These are phyloP conservation scores for Tieghemiomyces parasiticus DNA, from an alignment of 192 early-diverging fungal genomes.

Conservation along the genomic window DNA sequence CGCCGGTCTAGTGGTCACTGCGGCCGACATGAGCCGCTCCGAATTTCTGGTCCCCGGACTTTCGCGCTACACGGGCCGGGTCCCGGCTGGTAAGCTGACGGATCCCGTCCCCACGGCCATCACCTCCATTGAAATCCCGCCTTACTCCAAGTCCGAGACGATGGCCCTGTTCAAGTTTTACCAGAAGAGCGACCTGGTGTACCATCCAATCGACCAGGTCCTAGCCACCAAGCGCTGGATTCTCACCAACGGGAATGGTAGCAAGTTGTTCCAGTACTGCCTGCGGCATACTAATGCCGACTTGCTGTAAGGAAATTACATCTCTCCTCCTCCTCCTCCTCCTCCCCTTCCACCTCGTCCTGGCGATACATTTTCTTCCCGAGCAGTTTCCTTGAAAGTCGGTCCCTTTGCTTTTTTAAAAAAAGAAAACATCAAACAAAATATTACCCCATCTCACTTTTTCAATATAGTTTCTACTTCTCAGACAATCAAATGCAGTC, in stretches of 20 bases:
- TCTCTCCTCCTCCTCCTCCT: too few relatives aligned
- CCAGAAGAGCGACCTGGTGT: background rate
- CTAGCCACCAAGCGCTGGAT: background rate
- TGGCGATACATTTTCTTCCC: too few relatives aligned
- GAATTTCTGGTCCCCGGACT: background rate
- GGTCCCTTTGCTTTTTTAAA: too few relatives aligned
- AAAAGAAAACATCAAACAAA: too few relatives aligned
- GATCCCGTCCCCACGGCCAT: background rate
- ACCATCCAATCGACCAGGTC: background rate
- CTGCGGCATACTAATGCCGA: background rate
- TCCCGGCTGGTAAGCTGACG: background rate
- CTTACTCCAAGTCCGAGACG: background rate
- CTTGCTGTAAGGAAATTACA: too few relatives aligned
- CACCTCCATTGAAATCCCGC: background rate
- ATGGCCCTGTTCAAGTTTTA: background rate
- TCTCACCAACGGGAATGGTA: background rate
- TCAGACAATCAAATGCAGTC: too few relatives aligned
- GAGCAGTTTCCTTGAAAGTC: too few relatives aligned
- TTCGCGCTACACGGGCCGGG: background rate
- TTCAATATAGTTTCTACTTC: too few relatives aligned
- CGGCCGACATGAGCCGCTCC: background rate
- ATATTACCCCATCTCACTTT: too few relatives aligned
- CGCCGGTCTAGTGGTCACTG: background rate
- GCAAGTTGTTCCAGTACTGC: background rate
- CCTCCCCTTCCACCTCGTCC: too few relatives aligned